phyloP scores from a whole-genome alignment of 352 stramenopile genomes.

The Salisapilia sapeloensis region DNA sequence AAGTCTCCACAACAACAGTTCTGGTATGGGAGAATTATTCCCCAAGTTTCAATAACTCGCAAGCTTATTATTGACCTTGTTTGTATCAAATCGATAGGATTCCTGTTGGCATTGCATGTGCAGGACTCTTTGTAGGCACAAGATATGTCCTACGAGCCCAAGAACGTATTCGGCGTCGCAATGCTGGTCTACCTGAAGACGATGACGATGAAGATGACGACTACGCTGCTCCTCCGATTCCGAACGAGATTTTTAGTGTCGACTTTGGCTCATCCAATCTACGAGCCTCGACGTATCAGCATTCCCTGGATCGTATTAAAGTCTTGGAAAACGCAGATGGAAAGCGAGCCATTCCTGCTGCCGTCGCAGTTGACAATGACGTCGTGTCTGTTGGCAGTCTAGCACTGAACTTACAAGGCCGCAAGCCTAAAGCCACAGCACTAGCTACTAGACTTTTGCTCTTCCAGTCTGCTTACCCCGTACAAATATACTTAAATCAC shows the following conservation, averaged over 20 bases:
- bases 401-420: conserved; percentile 21
- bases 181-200: conserved; percentile 22
- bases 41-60: too few species aligned
- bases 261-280: neutral
- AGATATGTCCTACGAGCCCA: conserved; percentile 37
- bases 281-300: neutral
- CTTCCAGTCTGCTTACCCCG: too few species aligned
- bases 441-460: conserved; percentile 32
- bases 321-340: conserved; percentile 43
- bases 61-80: too few species aligned
- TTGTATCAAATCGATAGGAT: too few species aligned
- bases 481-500: too few species aligned
- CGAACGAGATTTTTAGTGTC: neutral
- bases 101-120: conserved; percentile 17
- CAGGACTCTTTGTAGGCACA: conserved; percentile 29
- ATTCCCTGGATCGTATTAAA: conserved; percentile 8
- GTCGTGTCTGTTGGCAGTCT: conserved; percentile 28
- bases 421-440: conserved; percentile 39
- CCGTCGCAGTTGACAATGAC: conserved; percentile 41
- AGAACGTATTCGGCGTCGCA: conserved; percentile 26
- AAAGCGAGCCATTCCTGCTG: conserved; percentile 25
- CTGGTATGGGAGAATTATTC: too few species aligned
- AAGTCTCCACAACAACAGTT: too few species aligned
- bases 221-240: neutral
- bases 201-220: conserved; percentile 12